Base-by-base conservation (phyloP, 179 eudicot species). In the Actinidia polygama region DNA sequence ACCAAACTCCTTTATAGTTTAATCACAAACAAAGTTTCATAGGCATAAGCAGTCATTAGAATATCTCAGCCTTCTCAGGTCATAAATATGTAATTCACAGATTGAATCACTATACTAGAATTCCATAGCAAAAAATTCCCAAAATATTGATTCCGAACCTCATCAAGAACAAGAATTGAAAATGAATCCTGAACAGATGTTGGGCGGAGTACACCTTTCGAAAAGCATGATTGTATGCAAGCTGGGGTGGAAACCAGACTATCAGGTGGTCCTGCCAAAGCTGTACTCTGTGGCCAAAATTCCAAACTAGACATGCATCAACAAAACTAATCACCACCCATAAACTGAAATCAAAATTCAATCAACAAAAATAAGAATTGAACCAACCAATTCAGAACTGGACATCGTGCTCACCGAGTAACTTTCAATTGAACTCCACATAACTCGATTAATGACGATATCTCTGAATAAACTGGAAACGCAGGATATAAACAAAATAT, bases 231-330 rank as follows among this genome's bases (percentile, higher is more conserved):
- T 59, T 91, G 89, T 72, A 95, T 80, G 86, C 97, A 91, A 85
- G 96, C 98, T 4, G 98, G 99, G 3, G 98, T 95, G 18, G 99
- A 94, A 71, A 97, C 94, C 51, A 97, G 73, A 82, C 95, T 87
- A 83, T 95, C 97, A 46, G 99, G 98, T 7, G 90, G 92, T 67
- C 98, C 99, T 24, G 62, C 78, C 78, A 74, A 24, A 53, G 78
- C 62, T 24, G 77, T 73, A 50, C 24, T 73, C 77, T 73, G 44
- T 11, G 55, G 24, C 61, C 77, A 73, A 72, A 73, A 24, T 23
- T 21, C 57, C n/a, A 51, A 51, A 73, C 61, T 5, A 71, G 16
- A 71, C 26, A 46, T 40, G 18, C 4, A 46, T 12, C 49, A 10
- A 49, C 30, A n/a, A 49, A n/a, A 0, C 3, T 49, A 57, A 49